Evolutionary conservation across 2,329 filamentous ascomycete species (phyloP).

Genomic region (Ophiocordyceps camponoti-rufipedis): DNA sequence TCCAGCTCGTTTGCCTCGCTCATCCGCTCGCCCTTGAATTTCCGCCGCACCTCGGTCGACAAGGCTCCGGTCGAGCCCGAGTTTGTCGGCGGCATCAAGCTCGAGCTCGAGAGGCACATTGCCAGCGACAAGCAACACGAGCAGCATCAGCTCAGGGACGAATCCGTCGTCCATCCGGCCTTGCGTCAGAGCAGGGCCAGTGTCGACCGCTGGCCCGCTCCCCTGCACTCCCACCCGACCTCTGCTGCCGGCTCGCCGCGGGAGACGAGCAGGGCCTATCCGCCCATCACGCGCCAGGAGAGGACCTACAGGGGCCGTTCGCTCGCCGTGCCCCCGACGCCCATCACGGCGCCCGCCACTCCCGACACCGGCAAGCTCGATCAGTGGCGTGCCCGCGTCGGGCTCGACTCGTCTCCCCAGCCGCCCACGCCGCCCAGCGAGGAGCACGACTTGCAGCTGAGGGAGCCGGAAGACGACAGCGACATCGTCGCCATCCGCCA

Average conservation of each 20-base stretch:
- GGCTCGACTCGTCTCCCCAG: constrained; percentile 5
- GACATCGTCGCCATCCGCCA: not conserved
- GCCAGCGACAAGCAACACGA: constrained; percentile 12
- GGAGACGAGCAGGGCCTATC: constrained; percentile 11
- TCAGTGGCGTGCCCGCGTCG: constrained; percentile 12
- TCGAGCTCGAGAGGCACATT: constrained; percentile 19
- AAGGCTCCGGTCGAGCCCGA: constrained; percentile 10
- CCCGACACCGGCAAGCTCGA: constrained; percentile 15
- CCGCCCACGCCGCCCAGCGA: not conserved
- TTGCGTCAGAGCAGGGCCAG: constrained; percentile 11
- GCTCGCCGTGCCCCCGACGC: constrained; percentile 10
- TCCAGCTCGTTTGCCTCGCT: constrained; percentile 19
- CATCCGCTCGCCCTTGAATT: constrained; percentile 16
- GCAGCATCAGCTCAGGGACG: constrained; percentile 5
- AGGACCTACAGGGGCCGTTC: constrained; percentile 9
- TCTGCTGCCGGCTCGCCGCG: not conserved
- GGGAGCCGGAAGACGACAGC: not conserved
- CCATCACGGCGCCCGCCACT: constrained; percentile 9
- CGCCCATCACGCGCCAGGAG: constrained; percentile 18
- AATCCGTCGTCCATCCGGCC: constrained; percentile 15
- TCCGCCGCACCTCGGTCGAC: constrained; percentile 15
- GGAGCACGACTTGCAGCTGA: constrained; percentile 1
- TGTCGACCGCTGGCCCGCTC: constrained; percentile 9
- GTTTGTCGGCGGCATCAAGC: constrained; percentile 23
- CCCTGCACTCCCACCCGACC: constrained; percentile 9